A percentile compares a stretch with the other conserved stretches of the same genome.
These are phyloP conservation scores for Fusarium sp. DNA, from an alignment of 2,329 filamentous ascomycete species.

Conservation along the genomic window DNA sequence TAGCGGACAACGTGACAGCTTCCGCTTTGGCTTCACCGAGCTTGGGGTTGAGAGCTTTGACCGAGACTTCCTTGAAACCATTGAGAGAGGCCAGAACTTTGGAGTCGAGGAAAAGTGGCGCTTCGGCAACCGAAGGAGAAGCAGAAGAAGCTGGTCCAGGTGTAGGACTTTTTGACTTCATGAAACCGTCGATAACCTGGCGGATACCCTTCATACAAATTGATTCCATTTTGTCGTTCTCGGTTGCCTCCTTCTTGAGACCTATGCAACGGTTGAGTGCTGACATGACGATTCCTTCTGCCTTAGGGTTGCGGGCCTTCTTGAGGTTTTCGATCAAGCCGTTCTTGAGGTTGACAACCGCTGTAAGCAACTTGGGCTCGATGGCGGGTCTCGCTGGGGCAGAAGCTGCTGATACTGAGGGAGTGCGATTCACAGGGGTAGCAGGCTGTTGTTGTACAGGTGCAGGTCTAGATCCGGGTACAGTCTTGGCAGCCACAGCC, in stretches of 20 bases:
- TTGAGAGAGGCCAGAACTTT: conserved; percentile 56
- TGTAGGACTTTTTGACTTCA: conserved; percentile 50
- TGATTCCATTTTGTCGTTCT: conserved; percentile 59
- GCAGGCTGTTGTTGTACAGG: conserved; percentile 28
- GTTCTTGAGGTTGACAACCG: conserved; percentile 59
- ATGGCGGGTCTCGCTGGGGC: conserved; percentile 53
- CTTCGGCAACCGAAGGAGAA: conserved; percentile 35
- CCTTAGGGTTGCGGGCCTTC: conserved; percentile 55
- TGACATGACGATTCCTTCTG: conserved; percentile 63
- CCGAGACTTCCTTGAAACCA: conserved; percentile 59
- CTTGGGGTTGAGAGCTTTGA: conserved; percentile 55
- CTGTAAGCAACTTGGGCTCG: conserved; percentile 55
- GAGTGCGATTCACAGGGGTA: conserved; percentile 37
- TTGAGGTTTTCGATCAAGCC: conserved; percentile 59
- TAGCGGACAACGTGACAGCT: conserved; percentile 60
- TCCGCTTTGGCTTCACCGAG: conserved; percentile 57
- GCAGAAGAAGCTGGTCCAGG: conserved; percentile 45
- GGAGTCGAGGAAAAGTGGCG: conserved; percentile 50
- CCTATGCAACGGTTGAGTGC: conserved; percentile 64
- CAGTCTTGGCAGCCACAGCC: conserved; percentile 31
- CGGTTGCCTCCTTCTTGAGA: conserved; percentile 57
- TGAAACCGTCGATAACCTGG: conserved; percentile 58
- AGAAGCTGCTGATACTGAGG: conserved; percentile 43
- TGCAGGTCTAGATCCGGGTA: conserved; percentile 31
- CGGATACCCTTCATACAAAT: conserved; percentile 58